These are phyloP conservation scores for Davidsoniella australis DNA, from an alignment of 2,329 filamentous ascomycete species.

Conservation along the genomic window DNA sequence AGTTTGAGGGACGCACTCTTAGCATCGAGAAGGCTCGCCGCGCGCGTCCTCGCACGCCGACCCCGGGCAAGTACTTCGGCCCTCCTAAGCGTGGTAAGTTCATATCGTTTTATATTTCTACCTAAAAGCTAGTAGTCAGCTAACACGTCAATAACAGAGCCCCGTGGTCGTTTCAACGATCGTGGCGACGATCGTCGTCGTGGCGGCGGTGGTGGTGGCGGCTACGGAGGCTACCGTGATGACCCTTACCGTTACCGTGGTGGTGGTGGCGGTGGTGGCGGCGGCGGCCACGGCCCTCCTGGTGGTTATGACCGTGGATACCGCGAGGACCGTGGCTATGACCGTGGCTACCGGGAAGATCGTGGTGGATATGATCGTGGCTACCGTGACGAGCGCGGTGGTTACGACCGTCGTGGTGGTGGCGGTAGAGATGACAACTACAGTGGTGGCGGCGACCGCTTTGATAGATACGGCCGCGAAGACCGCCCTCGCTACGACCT, in stretches of 20 bases:
- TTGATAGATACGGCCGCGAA: slow-evolving; percentile 17
- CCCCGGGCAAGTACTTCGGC: slow-evolving; percentile 96
- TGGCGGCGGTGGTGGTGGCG: slow-evolving; percentile 37
- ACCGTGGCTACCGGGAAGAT: slow-evolving; percentile 29
- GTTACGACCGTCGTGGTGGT: slow-evolving; percentile 42
- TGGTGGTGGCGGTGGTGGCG: slow-evolving; percentile 29
- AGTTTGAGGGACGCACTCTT: slow-evolving; percentile 84
- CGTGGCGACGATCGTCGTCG: slow-evolving; percentile 50
- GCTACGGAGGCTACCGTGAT: slow-evolving; percentile 32
- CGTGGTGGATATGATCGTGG: slow-evolving; percentile 29
- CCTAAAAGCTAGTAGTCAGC: not conserved
- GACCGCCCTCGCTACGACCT: slow-evolving; percentile 20
- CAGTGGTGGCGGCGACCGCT: slow-evolving; percentile 18
- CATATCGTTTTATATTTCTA: not conserved
- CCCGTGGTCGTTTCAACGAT: slow-evolving; percentile 30
- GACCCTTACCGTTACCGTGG: slow-evolving; percentile 41
- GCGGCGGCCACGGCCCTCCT: slow-evolving; percentile 29
- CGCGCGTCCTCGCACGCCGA: slow-evolving; percentile 84
- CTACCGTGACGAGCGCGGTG: slow-evolving; percentile 18
- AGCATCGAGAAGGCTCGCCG: slow-evolving; percentile 98
- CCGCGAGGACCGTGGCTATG: slow-evolving; percentile 27
- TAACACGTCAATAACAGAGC: slow-evolving; percentile 16
- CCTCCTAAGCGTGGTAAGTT: slow-evolving; percentile 87
- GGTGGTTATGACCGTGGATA: slow-evolving; percentile 35
- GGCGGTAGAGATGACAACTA: slow-evolving; percentile 24